Conservation (phyloP, 345 rosid species). For the Populus alba region DNA sequence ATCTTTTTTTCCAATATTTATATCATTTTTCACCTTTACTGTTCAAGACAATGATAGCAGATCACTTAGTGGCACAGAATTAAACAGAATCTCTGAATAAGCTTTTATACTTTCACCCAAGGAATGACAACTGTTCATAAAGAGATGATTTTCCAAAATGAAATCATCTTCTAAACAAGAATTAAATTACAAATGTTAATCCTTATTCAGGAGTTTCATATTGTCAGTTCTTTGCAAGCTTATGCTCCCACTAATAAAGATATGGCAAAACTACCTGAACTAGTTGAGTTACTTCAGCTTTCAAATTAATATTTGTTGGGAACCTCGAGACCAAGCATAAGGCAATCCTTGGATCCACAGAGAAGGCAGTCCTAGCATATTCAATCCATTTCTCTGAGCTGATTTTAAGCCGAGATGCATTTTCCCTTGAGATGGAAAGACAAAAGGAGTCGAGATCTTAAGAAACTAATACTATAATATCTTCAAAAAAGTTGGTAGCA, state of each 20-base stretch:
- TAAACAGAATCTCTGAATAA: not conserved
- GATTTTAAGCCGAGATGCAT: conserved; percentile 52
- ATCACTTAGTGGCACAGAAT: not conserved
- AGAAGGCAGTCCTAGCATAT: conserved; percentile 76
- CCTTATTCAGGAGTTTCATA: not conserved
- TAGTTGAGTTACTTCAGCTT: conserved; percentile 79
- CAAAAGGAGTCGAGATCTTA: conserved; percentile 12
- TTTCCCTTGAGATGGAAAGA: conserved; percentile 56
- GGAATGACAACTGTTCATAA: not conserved
- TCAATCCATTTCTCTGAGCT: conserved; percentile 89
- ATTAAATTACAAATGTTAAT: not conserved
- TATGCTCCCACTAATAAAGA: not conserved
- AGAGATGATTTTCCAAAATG: not conserved
- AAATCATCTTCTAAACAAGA: not conserved
- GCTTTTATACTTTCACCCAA: not conserved
- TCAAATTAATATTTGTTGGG: conserved; percentile 65
- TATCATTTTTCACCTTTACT: not conserved
- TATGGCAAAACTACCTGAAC: conserved; percentile 63
- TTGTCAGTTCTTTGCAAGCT: not conserved
- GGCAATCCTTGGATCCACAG: conserved; percentile 89
- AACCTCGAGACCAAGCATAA: conserved; percentile 78
- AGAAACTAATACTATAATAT: not conserved
- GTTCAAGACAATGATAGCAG: not conserved
- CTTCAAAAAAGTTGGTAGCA: not conserved
- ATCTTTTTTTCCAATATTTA: not conserved